Base-by-base conservation (phyloP, 1,284 basidiomycete genomes). In the Marasmius tenuissimus region DNA sequence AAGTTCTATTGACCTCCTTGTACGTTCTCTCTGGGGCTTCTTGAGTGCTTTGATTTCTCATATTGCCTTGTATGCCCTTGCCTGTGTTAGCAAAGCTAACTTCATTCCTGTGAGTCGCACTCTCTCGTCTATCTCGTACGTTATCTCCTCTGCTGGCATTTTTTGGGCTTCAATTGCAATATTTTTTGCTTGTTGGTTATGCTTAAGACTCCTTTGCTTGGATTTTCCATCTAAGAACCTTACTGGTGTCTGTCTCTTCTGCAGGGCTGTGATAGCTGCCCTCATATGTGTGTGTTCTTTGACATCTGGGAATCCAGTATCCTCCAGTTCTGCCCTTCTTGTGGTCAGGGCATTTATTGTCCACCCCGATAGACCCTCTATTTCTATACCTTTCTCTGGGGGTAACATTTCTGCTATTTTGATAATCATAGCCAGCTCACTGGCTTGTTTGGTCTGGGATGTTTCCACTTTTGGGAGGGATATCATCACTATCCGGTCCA, bases 1-100 rank as follows among this genome's bases (percentile, higher is more conserved):
- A 27, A 55, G 59, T 0, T 54, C 58, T 9, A 67, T 47, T n/a
- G 62, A 60, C 4, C 7, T 33, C 0, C 54, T 64, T 37, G 53
- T 38, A 3, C 53, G 4, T 22, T 12, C 4, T 8, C 53, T 22
- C 37, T 39, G 37, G 27, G 37, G 27, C 2, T 20, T 10, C 3
- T 20, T 35, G 12, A 37, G 10, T 1, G 6, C 34, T 12, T 27
- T 51, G 6, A 34, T 9, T 52, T 52, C 49, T 4, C 45, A 2
- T 7, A 48, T 45, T 18, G 49, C 34, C 16, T 38, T 38, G 49
- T 51, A 51, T 27, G 50, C 50, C 33, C 20, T 2, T 1, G 20
- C 4, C 16, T 51, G 50, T 20, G 50, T 33, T 4, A 51, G 20
- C 3, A 8, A 3, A 2, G 34, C 10, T 1, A 33, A 27, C 33